Conservation (phyloP, 306 rosid species). For the Sophora flavescens region DNA sequence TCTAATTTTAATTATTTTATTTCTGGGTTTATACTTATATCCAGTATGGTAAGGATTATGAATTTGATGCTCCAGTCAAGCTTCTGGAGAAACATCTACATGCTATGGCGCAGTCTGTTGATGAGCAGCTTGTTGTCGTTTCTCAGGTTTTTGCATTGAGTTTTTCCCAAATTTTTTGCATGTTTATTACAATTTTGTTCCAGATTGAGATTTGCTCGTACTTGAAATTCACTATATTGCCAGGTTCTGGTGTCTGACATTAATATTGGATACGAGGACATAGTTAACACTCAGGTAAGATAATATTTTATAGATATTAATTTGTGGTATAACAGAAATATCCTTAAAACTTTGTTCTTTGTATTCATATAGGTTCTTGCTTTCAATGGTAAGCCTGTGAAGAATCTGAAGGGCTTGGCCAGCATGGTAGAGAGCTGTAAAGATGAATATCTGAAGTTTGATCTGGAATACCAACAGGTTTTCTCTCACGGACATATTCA, state of each 20-base stretch:
- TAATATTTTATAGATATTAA: neutral
- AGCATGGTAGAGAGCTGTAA: conserved; percentile 79
- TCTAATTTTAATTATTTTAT: neutral
- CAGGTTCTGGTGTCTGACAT: conserved; percentile 93
- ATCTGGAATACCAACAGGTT: conserved; percentile 91
- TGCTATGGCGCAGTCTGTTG: conserved; percentile 74
- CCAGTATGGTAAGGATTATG: conserved; percentile 89
- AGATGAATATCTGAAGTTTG: conserved; percentile 78
- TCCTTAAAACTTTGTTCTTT: conserved; percentile 12
- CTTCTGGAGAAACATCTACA: conserved; percentile 82
- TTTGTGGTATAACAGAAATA: neutral
- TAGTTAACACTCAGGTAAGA: conserved; percentile 86
- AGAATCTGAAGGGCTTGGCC: conserved; percentile 78
- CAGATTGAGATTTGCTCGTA: conserved; percentile 20
- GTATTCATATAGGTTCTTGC: conserved; percentile 66
- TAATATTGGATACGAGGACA: conserved; percentile 88
- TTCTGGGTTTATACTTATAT: conserved; percentile 30
- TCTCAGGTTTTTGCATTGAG: conserved; percentile 69
- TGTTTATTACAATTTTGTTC: conserved; percentile 8
- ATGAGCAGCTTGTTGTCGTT: conserved; percentile 84
- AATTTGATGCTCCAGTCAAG: conserved; percentile 85
- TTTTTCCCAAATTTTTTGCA: neutral
- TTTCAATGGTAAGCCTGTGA: conserved; percentile 85
- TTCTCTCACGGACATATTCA: conserved; percentile 4
- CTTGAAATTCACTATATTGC: conserved; percentile 39